Conservation (phyloP, 768 basidiomycete species). For the Arthromyces matolae region DNA sequence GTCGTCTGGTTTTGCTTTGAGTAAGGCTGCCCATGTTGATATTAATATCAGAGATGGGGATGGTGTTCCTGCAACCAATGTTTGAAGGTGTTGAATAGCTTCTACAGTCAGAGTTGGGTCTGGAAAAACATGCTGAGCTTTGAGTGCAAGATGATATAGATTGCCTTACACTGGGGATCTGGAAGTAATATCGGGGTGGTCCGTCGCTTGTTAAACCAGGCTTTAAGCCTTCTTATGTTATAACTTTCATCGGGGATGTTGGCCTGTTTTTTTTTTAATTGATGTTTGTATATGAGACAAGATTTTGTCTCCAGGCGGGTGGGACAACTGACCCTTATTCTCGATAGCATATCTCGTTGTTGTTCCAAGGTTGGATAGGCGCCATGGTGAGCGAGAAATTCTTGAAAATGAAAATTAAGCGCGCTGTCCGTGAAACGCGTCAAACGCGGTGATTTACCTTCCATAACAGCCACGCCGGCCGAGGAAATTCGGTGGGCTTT, state of each 20-base stretch:
- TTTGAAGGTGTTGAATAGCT: constrained; percentile 20
- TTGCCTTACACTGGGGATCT: not conserved
- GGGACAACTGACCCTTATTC: constrained; percentile 11
- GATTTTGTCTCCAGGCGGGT: not conserved
- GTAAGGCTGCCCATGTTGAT: constrained; percentile 29
- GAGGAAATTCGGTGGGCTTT: constrained; percentile 10
- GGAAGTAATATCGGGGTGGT: too few species aligned
- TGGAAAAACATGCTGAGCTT: not conserved
- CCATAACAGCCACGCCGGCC: constrained; percentile 17
- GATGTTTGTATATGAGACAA: not conserved
- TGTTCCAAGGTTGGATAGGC: constrained; percentile 8
- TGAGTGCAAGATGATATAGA: not conserved
- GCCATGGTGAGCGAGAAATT: constrained; percentile 5
- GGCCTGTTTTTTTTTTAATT: constrained; percentile 4
- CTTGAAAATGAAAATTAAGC: constrained; percentile 7
- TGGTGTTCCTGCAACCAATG: constrained; percentile 19
- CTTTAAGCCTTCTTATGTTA: not conserved
- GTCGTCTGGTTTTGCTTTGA: constrained; percentile 19
- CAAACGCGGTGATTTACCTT: constrained; percentile 18
- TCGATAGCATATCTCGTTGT: constrained; percentile 10
- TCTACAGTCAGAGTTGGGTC: constrained; percentile 19
- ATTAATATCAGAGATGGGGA: constrained; percentile 24
- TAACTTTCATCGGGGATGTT: constrained; percentile 14
- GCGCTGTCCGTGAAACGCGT: constrained; percentile 2
- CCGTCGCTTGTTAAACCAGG: constrained; percentile 17